Evolutionary conservation across 2,329 filamentous ascomycete species (phyloP).

Genomic region (Chaetomium sp.): DNA sequence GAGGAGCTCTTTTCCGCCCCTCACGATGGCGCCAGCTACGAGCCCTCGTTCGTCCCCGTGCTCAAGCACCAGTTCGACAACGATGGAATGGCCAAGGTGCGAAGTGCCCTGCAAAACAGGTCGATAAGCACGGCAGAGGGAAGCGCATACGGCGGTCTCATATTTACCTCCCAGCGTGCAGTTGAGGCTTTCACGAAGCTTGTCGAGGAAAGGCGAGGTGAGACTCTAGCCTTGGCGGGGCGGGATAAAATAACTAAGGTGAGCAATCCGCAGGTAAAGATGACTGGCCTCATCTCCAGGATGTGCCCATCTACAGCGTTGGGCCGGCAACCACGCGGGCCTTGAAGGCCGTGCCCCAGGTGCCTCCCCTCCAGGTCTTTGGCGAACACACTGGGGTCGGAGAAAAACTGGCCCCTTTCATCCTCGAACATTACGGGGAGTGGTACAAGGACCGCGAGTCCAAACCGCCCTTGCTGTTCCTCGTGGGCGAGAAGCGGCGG

Average conservation of each 20-base stretch:
- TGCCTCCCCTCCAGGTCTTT: slow-evolving; percentile 62
- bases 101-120: slow-evolving; percentile 49
- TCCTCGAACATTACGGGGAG: slow-evolving; percentile 72
- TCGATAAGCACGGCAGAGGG: slow-evolving; percentile 45
- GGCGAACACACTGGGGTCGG: slow-evolving; percentile 86
- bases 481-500: slow-evolving; percentile 85
- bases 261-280: slow-evolving; percentile 27
- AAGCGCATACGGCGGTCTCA: slow-evolving; percentile 68
- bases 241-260: slow-evolving; percentile 25
- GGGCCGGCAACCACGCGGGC: slow-evolving; percentile 80
- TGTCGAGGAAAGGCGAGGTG: slow-evolving; percentile 56
- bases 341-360: slow-evolving; percentile 58
- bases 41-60: slow-evolving; percentile 74
- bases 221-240: slow-evolving; percentile 32
- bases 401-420: slow-evolving; percentile 74
- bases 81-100: slow-evolving; percentile 57
- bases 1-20: slow-evolving; percentile 63
- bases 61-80: slow-evolving; percentile 70
- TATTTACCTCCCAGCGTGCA: slow-evolving; percentile 82
- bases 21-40: slow-evolving; percentile 51
- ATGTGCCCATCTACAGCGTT: slow-evolving; percentile 72
- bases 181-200: slow-evolving; percentile 75
- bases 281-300: slow-evolving; percentile 56
- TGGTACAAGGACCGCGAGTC: slow-evolving; percentile 48
- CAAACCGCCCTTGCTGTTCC: slow-evolving; percentile 74